Conservation (phyloP, 257 asterid genomes). For the Solanum verrucosum region DNA sequence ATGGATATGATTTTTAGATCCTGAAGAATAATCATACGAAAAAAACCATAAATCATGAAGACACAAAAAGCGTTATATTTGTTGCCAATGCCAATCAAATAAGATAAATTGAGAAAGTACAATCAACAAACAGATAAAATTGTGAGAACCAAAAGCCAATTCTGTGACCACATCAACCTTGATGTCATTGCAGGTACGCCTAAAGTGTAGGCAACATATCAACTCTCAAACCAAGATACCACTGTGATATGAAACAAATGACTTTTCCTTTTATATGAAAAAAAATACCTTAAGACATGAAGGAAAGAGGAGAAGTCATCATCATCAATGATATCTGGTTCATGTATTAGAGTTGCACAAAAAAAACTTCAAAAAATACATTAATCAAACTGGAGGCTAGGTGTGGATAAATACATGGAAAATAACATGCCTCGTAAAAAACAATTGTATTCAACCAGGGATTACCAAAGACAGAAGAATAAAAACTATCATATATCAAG, state of each 20-base stretch:
- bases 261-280: background rate
- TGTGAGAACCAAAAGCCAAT: background rate
- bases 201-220: background rate
- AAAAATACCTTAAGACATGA: background rate
- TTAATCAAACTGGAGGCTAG: background rate
- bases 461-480: background rate
- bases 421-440: background rate
- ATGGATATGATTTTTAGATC: background rate
- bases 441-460: background rate
- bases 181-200: background rate
- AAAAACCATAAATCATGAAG: background rate
- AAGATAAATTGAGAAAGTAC: background rate
- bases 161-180: background rate
- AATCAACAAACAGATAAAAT: background rate
- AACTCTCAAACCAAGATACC: background rate
- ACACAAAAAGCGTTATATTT: background rate
- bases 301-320: background rate
- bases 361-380: background rate
- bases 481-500: background rate
- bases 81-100: background rate
- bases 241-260: background rate
- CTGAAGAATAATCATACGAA: background rate
- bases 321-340: background rate
- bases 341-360: background rate
- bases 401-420: background rate